phyloP scores from a whole-genome alignment of 2,329 filamentous ascomycete species.

The Xylaria polymorpha region DNA sequence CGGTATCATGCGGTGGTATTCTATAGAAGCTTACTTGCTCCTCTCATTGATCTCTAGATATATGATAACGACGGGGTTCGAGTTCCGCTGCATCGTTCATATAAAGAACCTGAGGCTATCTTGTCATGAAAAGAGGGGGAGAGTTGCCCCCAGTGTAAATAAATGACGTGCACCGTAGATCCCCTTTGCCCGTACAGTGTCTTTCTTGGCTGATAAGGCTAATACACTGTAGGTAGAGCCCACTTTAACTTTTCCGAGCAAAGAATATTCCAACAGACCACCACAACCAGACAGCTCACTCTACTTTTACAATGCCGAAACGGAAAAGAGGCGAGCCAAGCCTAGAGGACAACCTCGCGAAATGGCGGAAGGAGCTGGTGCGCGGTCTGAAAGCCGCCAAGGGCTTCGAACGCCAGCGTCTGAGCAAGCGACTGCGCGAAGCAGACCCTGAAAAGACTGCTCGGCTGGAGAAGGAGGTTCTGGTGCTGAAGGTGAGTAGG shows the following conservation, averaged over 20 bases:
- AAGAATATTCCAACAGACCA: conserved; percentile 4
- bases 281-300: not conserved
- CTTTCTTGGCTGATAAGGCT: conserved; percentile 15
- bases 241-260: conserved; percentile 31
- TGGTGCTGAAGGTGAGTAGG: conserved; percentile 63
- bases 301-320: conserved; percentile 42
- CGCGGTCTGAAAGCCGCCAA: conserved; percentile 78
- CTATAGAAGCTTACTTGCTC: not conserved
- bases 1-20: not conserved
- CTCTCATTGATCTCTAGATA: not conserved
- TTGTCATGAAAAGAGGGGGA: too few relatives aligned
- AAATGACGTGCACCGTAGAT: conserved; percentile 21
- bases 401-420: conserved; percentile 81
- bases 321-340: conserved; percentile 65
- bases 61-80: not conserved
- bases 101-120: not conserved
- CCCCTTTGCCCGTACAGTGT: conserved; percentile 12
- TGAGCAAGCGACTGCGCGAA: conserved; percentile 69
- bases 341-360: conserved; percentile 63
- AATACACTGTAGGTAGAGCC: conserved; percentile 21
- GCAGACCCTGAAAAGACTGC: conserved; percentile 63
- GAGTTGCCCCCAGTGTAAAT: not conserved
- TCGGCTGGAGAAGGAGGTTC: conserved; percentile 71
- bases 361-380: conserved; percentile 69
- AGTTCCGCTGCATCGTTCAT: not conserved